A percentile compares a stretch with the other conserved stretches of the same genome.
Evolutionary conservation across 1,139 yeast genomes (phyloP).

Genomic region (Scheffersomyces insectosa): DNA sequence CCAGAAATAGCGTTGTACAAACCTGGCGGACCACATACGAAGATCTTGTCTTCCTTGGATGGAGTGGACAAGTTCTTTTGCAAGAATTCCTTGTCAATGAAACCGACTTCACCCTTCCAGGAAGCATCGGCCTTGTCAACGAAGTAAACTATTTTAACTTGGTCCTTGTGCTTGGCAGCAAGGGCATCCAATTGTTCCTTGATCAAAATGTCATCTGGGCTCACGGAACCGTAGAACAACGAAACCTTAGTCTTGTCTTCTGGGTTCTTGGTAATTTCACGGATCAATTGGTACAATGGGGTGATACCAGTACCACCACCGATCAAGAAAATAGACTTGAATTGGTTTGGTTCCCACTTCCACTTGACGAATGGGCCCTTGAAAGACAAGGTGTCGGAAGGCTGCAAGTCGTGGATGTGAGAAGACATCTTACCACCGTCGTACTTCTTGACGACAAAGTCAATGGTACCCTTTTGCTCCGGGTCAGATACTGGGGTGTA

Average conservation of each 20-base stretch:
- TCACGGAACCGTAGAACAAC: conserved; percentile 76
- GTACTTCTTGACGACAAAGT: conserved; percentile 82
- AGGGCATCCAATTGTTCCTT: conserved; percentile 71
- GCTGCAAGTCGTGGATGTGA: conserved; percentile 71
- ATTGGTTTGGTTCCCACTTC: conserved; percentile 88
- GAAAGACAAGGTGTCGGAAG: conserved; percentile 80
- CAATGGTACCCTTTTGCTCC: conserved; percentile 70
- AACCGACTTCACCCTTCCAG: conserved; percentile 55
- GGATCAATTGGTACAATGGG: conserved; percentile 85
- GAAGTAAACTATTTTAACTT: conserved; percentile 75
- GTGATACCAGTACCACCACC: conserved; percentile 99
- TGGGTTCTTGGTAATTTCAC: conserved; percentile 69
- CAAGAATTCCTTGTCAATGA: conserved; percentile 30
- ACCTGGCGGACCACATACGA: conserved; percentile 51
- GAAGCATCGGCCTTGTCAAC: conserved; percentile 62
- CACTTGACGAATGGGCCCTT: conserved; percentile 95
- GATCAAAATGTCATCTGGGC: conserved; percentile 76
- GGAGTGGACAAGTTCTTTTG: conserved; percentile 59
- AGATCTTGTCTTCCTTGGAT: conserved; percentile 90
- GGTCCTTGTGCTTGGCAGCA: conserved; percentile 67
- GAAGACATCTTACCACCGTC: conserved; percentile 81
- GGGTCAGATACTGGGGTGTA: conserved; percentile 88
- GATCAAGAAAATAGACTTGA: conserved; percentile 73
- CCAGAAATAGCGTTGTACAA: conserved; percentile 58
- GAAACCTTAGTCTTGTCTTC: conserved; percentile 82